Evolutionary conservation across 208 protist species (phyloP).

Genomic region (Naegleria lovaniensis): DNA sequence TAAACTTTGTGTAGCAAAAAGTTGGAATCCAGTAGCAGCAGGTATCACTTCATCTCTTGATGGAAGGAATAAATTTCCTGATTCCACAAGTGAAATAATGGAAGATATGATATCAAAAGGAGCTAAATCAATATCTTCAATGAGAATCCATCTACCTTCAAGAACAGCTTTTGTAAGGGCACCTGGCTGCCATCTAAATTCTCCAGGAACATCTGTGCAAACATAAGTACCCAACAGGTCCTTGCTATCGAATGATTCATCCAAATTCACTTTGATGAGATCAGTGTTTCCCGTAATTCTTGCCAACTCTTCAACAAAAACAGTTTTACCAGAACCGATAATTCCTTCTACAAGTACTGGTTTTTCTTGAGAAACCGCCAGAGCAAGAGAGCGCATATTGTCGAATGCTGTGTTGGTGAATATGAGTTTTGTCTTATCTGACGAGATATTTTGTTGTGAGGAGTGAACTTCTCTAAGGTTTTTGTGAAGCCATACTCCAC

Average conservation of each 20-base stretch:
- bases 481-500: slow-evolving; percentile 39
- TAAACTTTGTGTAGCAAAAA: slow-evolving; percentile 66
- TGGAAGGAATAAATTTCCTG: slow-evolving; percentile 83
- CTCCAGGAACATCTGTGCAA: slow-evolving; percentile 91
- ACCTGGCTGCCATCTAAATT: slow-evolving; percentile 96
- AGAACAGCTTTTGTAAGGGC: slow-evolving; percentile 87
- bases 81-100: slow-evolving; percentile 92
- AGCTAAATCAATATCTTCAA: slow-evolving; percentile 97
- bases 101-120: slow-evolving; percentile 95
- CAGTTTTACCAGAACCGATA: slow-evolving; percentile 81
- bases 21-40: slow-evolving; percentile 61
- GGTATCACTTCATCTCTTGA: slow-evolving; percentile 82
- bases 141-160: slow-evolving; percentile 93
- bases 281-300: slow-evolving; percentile 44
- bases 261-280: slow-evolving; percentile 73
- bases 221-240: slow-evolving; percentile 97
- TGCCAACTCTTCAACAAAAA: slow-evolving; percentile 67
- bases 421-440: slow-evolving; percentile 21
- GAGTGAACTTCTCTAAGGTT: neutral
- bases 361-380: neutral
- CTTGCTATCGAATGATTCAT: slow-evolving; percentile 96
- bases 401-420: neutral
- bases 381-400: neutral
- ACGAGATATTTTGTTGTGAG: neutral
- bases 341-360: slow-evolving; percentile 58